Percentiles rank a stretch among this genome's conserved stretches.
phyloP scores from a whole-genome alignment of 306 rosid genomes.

The Cucurbita ficifolia region DNA sequence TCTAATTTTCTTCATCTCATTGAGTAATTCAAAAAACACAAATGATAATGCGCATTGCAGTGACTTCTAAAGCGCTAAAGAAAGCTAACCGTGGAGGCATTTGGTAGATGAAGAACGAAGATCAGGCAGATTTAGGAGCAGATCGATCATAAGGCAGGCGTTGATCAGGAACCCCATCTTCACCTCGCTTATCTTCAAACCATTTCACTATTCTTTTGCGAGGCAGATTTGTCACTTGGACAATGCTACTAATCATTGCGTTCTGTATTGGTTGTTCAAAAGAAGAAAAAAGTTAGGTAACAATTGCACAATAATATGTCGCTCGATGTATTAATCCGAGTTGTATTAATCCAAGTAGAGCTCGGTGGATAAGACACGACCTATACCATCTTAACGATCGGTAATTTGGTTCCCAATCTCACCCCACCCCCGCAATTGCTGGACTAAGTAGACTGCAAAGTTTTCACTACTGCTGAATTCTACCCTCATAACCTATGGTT shows the following conservation, averaged over 20 bases:
- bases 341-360: not conserved
- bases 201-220: constrained; percentile 67
- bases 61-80: not conserved
- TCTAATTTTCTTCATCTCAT: too few species aligned
- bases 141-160: constrained; percentile 50
- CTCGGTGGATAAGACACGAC: not conserved
- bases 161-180: constrained; percentile 60
- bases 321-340: not conserved
- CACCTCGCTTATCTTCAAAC: constrained; percentile 84
- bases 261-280: constrained; percentile 40
- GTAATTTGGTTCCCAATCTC: not conserved
- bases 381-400: not conserved
- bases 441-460: not conserved
- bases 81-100: not conserved
- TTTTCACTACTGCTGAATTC: not conserved
- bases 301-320: not conserved
- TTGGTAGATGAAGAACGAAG: not conserved
- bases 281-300: not conserved
- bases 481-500: not conserved
- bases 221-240: constrained; percentile 80
- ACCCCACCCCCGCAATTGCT: not conserved
- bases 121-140: constrained; percentile 19
- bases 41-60: not conserved
- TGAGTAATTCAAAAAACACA: not conserved
- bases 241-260: constrained; percentile 63